Evolutionary conservation across 495 filamentous ascomycete genomes (phyloP).

Genomic region (Aspergillus saccharolyticus): DNA sequence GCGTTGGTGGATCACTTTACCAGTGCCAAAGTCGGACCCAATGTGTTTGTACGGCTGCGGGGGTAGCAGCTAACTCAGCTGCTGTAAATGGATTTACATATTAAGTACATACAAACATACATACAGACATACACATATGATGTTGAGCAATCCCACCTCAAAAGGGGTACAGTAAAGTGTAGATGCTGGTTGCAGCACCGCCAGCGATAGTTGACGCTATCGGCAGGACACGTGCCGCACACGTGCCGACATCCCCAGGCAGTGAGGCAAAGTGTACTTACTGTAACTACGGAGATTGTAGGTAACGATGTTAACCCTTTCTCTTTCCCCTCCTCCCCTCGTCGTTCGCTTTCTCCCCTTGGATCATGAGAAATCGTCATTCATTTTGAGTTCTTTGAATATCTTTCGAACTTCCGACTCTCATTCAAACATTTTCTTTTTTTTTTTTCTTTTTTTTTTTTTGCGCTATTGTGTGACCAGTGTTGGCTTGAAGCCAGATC

Average conservation of each 20-base stretch:
- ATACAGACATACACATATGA: too few relatives aligned
- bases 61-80: background rate
- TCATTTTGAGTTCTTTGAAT: background rate
- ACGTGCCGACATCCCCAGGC: slow-evolving; percentile 4
- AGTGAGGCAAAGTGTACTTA: background rate
- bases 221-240: slow-evolving; percentile 14
- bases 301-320: too few relatives aligned
- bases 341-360: too few relatives aligned
- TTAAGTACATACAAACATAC: too few relatives aligned
- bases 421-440: background rate
- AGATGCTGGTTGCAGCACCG: background rate
- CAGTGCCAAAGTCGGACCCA: slow-evolving; percentile 41
- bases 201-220: background rate
- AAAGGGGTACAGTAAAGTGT: background rate
- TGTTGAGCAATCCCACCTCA: background rate
- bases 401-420: background rate
- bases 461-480: too few relatives aligned
- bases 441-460: background rate
- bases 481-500: background rate
- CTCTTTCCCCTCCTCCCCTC: background rate
- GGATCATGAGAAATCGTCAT: background rate
- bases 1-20: slow-evolving; percentile 46
- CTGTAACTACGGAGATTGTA: too few relatives aligned
- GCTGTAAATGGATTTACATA: background rate
- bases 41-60: slow-evolving; percentile 29